Conservation (phyloP, 2,329 filamentous ascomycete species). For the Uncinocarpus reesii region DNA sequence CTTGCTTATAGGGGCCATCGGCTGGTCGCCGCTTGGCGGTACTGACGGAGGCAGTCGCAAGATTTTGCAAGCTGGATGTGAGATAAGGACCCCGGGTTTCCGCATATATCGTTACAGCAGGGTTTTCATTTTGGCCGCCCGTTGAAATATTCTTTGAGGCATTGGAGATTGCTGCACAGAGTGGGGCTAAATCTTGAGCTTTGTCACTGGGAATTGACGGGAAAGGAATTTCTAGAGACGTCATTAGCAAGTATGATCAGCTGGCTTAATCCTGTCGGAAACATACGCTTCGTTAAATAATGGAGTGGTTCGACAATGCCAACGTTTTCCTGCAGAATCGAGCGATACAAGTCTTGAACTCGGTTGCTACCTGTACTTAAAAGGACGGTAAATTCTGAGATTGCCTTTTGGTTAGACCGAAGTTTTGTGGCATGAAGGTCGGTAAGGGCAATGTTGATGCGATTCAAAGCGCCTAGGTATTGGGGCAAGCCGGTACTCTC, state of each 20-base stretch:
- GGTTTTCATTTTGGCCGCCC: slow-evolving; percentile 45
- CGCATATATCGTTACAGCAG: slow-evolving; percentile 71
- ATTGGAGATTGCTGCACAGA: slow-evolving; percentile 65
- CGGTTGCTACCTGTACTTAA: slow-evolving; percentile 70
- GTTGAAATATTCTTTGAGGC: slow-evolving; percentile 45
- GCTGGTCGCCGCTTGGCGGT: slow-evolving; percentile 64
- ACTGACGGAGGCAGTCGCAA: slow-evolving; percentile 77
- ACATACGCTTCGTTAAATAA: slow-evolving; percentile 75
- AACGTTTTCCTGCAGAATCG: slow-evolving; percentile 66
- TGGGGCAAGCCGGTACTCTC: slow-evolving; percentile 69
- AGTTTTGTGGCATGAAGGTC: slow-evolving; percentile 87
- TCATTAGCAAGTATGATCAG: slow-evolving; percentile 1
- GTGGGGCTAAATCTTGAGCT: slow-evolving; percentile 62
- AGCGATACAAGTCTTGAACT: slow-evolving; percentile 73
- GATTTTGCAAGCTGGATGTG: slow-evolving; percentile 67
- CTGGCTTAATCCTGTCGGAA: not conserved
- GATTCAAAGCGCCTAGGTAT: slow-evolving; percentile 82
- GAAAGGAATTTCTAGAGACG: slow-evolving; percentile 53
- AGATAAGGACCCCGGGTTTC: slow-evolving; percentile 81
- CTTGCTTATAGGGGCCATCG: slow-evolving; percentile 74
- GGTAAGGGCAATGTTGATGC: slow-evolving; percentile 70
- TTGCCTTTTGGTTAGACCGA: slow-evolving; percentile 80
- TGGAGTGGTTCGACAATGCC: slow-evolving; percentile 78
- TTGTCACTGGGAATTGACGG: slow-evolving; percentile 69
- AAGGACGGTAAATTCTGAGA: slow-evolving; percentile 65